Evolutionary conservation across 805 yeast genomes (phyloP).

Genomic region (Wickerhamomyces pijperi): DNA sequence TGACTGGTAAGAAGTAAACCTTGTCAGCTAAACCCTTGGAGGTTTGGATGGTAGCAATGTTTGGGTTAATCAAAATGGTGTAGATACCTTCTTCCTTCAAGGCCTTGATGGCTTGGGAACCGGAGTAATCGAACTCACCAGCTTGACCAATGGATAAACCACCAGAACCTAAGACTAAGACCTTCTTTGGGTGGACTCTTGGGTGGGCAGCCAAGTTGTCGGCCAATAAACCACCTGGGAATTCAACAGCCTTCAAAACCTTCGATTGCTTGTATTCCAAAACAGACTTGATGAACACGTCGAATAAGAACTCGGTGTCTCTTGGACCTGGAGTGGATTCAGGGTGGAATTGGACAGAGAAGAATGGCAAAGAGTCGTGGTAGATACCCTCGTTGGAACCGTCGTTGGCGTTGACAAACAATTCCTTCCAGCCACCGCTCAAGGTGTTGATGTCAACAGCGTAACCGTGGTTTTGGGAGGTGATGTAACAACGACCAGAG

Average conservation of each 20-base stretch:
- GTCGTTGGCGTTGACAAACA: conserved; percentile 92
- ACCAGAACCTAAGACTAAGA: conserved; percentile 92
- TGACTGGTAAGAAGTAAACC: conserved; percentile 96
- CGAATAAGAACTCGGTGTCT: conserved; percentile 95
- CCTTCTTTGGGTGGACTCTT: conserved; percentile 77
- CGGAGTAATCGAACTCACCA: conserved; percentile 98
- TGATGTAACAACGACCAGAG: conserved; percentile 94
- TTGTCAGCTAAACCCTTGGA: conserved; percentile 97
- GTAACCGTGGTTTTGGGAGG: conserved; percentile 97
- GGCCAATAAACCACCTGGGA: conserved; percentile 80
- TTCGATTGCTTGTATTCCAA: conserved; percentile 44
- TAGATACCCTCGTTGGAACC: conserved; percentile 98
- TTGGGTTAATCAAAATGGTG: conserved; percentile 92
- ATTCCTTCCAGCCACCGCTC: conserved; percentile 77
- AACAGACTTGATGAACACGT: conserved; percentile 80
- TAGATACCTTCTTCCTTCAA: conserved; percentile 95
- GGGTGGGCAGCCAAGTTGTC: conserved; percentile 74
- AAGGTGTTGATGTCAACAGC: conserved; percentile 85
- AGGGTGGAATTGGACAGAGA: conserved; percentile 98
- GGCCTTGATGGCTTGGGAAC: conserved; percentile 98
- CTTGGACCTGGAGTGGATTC: conserved; percentile 99
- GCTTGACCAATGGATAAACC: conserved; percentile 98
- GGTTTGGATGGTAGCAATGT: conserved; percentile 97
- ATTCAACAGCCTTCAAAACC: conserved; percentile 57
- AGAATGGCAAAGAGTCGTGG: conserved; percentile 76